Evolutionary conservation across 176 grass and related monocot genomes (phyloP), one percentile per base, ranked within the genome.

Genomic region (Rhipidocladum racemiflorum): DNA sequence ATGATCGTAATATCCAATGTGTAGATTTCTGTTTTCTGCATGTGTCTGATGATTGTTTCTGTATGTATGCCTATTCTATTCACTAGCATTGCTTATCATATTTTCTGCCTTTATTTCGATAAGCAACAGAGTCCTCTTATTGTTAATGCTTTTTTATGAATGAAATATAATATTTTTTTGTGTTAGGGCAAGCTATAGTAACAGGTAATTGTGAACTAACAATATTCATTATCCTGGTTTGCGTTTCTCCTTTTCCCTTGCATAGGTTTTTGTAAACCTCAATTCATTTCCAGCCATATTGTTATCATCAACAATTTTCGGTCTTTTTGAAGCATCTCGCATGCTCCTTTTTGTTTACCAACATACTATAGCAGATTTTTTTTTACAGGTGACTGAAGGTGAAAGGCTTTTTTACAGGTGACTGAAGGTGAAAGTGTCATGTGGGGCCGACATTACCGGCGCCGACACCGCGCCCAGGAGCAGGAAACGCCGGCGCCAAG

Each of bases 351-450:
- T 18, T 50, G 55, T 63, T 84, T 70, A 81, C 77, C 34, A 23
- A 81, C 73, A 86, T 55, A 80, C 18, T 73, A 43, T 61, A 88
- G 25, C 78, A 53, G n/a, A 70, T 30, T 48, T 43, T 44, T 53
- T 75, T 77, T 83, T 70, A 63, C 86, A 97, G 95, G 88, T 97
- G 50, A 91, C 71, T 34, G 95, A 92, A 85, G 95, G 92, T 75
- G 95, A 97, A 94, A 94, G 95, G 79, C 86, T 97, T n/a, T n/a
- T n/a, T n/a, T n/a, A n/a, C n/a, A n/a, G n/a, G n/a, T n/a, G n/a
- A n/a, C n/a, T n/a, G n/a, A n/a, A n/a, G n/a, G n/a, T n/a, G n/a
- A n/a, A n/a, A n/a, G n/a, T n/a, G n/a, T n/a, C n/a, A n/a, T n/a
- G n/a, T n/a, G n/a, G n/a, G n/a, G n/a, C n/a, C n/a, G n/a, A n/a